Percentiles rank a stretch among this genome's conserved stretches.
Evolutionary conservation across 352 stramenopile species (phyloP).

Genomic region (Pythium rhizo-oryzae): DNA sequence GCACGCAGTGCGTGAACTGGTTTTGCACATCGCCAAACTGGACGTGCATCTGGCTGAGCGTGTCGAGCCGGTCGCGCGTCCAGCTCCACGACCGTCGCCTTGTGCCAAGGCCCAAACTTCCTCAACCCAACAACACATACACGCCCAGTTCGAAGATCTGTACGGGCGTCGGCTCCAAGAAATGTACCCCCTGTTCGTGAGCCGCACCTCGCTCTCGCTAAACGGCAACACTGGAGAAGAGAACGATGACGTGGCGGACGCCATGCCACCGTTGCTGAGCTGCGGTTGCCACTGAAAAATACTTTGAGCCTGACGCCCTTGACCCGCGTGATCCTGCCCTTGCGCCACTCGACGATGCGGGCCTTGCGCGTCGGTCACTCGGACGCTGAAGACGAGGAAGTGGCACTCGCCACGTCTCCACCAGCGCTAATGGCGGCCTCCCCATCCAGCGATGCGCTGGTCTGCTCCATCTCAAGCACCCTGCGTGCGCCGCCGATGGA

Average conservation of each 20-base stretch:
- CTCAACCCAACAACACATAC: slow-evolving; percentile 50
- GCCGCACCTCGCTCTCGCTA: slow-evolving; percentile 46
- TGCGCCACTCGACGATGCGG: slow-evolving; percentile 48
- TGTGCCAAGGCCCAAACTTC: slow-evolving; percentile 54
- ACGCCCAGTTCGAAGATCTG: slow-evolving; percentile 53
- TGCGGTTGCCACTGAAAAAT: slow-evolving; percentile 53
- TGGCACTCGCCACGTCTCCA: too few relatives aligned
- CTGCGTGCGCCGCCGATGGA: slow-evolving; percentile 28
- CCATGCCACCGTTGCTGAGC: slow-evolving; percentile 29
- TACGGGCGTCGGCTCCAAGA: slow-evolving; percentile 53
- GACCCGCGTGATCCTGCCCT: slow-evolving; percentile 63
- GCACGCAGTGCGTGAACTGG: slow-evolving; percentile 35
- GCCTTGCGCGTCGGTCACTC: neutral
- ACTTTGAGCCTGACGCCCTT: slow-evolving; percentile 60
- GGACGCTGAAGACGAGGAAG: too few relatives aligned
- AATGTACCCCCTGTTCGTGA: slow-evolving; percentile 44
- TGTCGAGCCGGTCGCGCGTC: slow-evolving; percentile 50
- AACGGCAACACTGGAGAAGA: neutral
- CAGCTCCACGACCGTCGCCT: slow-evolving; percentile 43
- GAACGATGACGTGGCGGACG: neutral
- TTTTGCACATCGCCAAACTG: slow-evolving; percentile 54
- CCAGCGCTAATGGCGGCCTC: too few relatives aligned
- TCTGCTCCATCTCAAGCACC: slow-evolving; percentile 18
- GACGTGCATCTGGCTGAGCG: slow-evolving; percentile 63
- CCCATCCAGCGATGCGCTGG: slow-evolving; percentile 4